Percentiles rank a stretch among this genome's conserved stretches.
phyloP scores from a whole-genome alignment of 768 basidiomycete genomes.

The Boletus rex-veris region DNA sequence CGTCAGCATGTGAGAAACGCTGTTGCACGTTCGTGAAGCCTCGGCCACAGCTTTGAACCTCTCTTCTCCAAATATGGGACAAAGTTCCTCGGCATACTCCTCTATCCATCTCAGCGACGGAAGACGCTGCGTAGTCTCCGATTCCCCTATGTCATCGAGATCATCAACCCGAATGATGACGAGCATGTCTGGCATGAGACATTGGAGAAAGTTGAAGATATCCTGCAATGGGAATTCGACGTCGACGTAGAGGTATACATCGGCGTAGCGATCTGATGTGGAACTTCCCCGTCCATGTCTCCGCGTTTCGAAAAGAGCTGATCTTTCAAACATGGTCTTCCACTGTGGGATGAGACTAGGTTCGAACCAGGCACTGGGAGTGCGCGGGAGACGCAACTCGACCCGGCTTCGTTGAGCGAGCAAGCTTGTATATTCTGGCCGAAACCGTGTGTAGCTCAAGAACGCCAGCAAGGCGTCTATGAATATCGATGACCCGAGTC shows the following conservation, averaged over 20 bases:
- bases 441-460: neutral
- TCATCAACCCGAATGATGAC: constrained; percentile 4
- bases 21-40: neutral
- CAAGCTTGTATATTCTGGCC: neutral
- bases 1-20: neutral
- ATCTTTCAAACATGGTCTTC: neutral
- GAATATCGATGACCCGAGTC: too few relatives aligned
- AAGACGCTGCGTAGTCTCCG: constrained; percentile 3
- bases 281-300: neutral
- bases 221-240: constrained; percentile 2
- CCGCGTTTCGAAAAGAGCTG: neutral
- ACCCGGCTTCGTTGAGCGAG: neutral
- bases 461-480: neutral
- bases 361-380: constrained; percentile 1
- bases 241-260: constrained; percentile 6
- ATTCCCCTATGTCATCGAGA: neutral
- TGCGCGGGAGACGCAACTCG: constrained; percentile 2
- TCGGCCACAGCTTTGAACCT: neutral
- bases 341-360: neutral
- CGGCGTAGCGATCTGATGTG: neutral
- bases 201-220: constrained; percentile 6
- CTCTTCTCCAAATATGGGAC: neutral
- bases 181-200: constrained; percentile 5
- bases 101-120: constrained; percentile 1
- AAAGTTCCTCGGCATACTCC: neutral